Evolutionary conservation across 2,329 filamentous ascomycete genomes (phyloP).

Genomic region (Colletotrichum sojae): DNA sequence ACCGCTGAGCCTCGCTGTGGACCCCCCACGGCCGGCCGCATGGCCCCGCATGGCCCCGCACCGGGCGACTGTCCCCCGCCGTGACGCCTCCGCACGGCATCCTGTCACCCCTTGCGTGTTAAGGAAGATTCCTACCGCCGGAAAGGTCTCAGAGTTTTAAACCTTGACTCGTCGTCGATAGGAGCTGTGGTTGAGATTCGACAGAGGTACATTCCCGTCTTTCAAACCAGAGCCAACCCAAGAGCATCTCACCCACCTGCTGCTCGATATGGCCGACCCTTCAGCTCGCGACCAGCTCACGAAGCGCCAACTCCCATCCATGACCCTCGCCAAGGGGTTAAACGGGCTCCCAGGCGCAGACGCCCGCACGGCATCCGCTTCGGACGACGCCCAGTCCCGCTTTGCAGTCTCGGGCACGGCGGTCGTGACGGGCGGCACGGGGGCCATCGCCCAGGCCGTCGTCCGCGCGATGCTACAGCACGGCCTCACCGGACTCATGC

Average conservation of each 20-base stretch:
- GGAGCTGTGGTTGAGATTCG: neutral
- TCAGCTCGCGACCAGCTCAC: slow-evolving; percentile 41
- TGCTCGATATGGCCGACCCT: slow-evolving; percentile 22
- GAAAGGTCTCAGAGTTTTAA: neutral
- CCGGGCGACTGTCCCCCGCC: slow-evolving; percentile 35
- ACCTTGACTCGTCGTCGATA: neutral
- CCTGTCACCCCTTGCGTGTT: slow-evolving; percentile 26
- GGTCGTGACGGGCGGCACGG: slow-evolving; percentile 76
- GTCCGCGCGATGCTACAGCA: slow-evolving; percentile 80
- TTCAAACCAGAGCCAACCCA: neutral
- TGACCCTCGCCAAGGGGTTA: slow-evolving; percentile 44
- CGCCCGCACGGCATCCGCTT: slow-evolving; percentile 24
- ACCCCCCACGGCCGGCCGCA: slow-evolving; percentile 25
- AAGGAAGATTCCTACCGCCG: slow-evolving; percentile 1
- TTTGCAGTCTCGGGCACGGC: slow-evolving; percentile 51
- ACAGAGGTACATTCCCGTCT: neutral
- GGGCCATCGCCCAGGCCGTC: slow-evolving; percentile 73
- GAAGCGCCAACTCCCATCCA: slow-evolving; percentile 46
- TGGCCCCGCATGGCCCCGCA: slow-evolving; percentile 30
- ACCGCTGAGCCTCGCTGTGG: slow-evolving; percentile 17
- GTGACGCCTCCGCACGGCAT: slow-evolving; percentile 21
- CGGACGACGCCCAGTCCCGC: slow-evolving; percentile 40
- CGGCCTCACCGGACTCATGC: slow-evolving; percentile 69
- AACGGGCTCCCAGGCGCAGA: slow-evolving; percentile 31
- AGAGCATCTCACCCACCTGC: neutral